Percentiles rank a stretch among this genome's conserved stretches.
Evolutionary conservation across 768 basidiomycete species (phyloP).

Genomic region (Xerocomellus amylosporus): DNA sequence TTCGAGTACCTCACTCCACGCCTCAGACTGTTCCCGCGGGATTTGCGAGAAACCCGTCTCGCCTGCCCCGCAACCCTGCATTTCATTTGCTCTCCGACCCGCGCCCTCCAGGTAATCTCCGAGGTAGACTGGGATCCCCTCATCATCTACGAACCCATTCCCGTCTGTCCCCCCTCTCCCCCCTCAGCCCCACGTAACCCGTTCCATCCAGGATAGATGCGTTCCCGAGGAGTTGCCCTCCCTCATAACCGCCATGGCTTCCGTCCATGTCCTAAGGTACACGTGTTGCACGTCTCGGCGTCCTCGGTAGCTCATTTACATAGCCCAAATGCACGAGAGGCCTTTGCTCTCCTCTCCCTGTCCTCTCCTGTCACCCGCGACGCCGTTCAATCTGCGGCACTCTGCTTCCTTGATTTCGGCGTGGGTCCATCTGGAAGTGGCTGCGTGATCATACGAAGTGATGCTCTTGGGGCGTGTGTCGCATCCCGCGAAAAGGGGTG

Average conservation of each 20-base stretch:
- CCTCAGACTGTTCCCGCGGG: constrained; percentile 66
- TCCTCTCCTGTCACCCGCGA: constrained; percentile 40
- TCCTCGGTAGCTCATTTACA: constrained; percentile 3
- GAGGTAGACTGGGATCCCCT: constrained; percentile 70
- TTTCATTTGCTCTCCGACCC: constrained; percentile 79
- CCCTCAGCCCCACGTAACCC: background rate
- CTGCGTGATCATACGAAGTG: constrained; percentile 73
- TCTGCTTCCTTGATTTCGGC: constrained; percentile 57
- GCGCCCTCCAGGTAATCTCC: constrained; percentile 63
- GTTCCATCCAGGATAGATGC: constrained; percentile 60
- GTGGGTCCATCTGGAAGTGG: constrained; percentile 51
- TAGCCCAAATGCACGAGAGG: constrained; percentile 89
- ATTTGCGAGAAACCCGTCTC: constrained; percentile 56
- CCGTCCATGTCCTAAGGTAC: constrained; percentile 69
- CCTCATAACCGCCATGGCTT: constrained; percentile 54
- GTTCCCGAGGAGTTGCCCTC: constrained; percentile 75
- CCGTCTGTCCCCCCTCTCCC: constrained; percentile 45
- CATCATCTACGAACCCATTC: constrained; percentile 83
- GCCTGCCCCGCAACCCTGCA: constrained; percentile 58
- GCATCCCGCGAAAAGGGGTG: constrained; percentile 41
- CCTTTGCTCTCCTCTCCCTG: constrained; percentile 61
- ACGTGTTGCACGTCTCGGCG: background rate
- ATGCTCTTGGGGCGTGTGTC: constrained; percentile 67
- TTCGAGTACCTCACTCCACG: constrained; percentile 78
- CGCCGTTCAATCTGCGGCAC: constrained; percentile 65